A percentile compares a stretch with the other conserved stretches of the same genome.
phyloP scores from a whole-genome alignment of 2,329 filamentous ascomycete species.

The Diaporthe longicolla region DNA sequence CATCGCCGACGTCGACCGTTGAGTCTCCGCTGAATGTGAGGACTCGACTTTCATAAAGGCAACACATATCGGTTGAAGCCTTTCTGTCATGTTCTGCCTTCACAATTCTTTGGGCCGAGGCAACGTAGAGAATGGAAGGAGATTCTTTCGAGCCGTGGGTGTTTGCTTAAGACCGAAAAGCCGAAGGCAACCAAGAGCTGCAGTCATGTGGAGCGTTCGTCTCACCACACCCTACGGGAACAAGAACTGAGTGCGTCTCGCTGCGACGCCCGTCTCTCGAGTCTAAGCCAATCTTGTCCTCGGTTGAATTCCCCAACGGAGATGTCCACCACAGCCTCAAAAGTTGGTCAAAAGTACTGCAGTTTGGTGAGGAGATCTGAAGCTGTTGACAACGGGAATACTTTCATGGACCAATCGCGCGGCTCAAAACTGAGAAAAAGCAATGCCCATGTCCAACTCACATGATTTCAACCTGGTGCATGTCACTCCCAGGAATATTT shows the following conservation, averaged over 20 bases:
- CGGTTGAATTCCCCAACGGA: neutral
- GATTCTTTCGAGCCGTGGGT: neutral
- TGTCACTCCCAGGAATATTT: neutral
- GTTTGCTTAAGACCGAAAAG: neutral
- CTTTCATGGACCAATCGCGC: neutral
- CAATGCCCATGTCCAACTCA: neutral
- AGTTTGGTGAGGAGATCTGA: neutral
- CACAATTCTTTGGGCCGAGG: neutral
- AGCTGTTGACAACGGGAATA: neutral
- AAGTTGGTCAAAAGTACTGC: neutral
- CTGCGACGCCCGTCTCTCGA: conserved; percentile 10
- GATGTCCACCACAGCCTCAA: neutral
- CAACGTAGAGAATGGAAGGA: neutral
- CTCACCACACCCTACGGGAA: conserved; percentile 16
- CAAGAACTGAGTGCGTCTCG: neutral
- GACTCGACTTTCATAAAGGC: neutral
- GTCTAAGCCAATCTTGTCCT: neutral
- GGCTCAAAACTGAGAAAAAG: neutral
- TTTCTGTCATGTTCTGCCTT: neutral
- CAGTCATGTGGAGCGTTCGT: conserved; percentile 25
- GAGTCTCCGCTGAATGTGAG: neutral
- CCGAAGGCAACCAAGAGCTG: conserved; percentile 1
- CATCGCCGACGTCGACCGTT: conserved; percentile 18
- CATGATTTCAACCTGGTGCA: conserved; percentile 25
- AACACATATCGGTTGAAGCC: neutral